phyloP scores from a whole-genome alignment of 371 early-diverging fungal species.

The Funneliformis caledonium region DNA sequence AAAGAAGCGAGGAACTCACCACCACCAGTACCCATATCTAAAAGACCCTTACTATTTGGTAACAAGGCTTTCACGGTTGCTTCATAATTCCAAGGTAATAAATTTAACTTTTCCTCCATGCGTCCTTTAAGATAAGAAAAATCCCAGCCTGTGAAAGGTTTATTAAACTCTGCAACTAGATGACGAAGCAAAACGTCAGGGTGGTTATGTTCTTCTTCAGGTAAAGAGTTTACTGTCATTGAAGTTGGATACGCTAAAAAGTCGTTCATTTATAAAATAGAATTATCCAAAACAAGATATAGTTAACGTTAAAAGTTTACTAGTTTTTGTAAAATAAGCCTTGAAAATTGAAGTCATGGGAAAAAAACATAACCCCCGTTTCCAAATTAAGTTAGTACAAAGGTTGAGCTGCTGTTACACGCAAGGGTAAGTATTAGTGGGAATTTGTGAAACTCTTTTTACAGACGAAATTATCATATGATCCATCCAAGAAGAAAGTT shows the following conservation, averaged over 20 bases:
- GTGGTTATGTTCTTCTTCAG: background rate
- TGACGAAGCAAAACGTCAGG: background rate
- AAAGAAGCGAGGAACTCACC: constrained; percentile 44
- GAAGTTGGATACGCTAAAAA: background rate
- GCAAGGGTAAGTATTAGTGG: no score
- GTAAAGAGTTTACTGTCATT: background rate
- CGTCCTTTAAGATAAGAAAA: constrained; percentile 45
- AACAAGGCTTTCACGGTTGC: constrained; percentile 41
- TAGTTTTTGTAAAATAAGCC: no score
- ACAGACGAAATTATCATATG: no score
- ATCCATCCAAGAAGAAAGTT: no score
- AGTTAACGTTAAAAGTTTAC: no score
- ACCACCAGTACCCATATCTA: constrained; percentile 44
- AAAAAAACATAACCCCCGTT: no score
- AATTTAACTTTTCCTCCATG: constrained; percentile 39
- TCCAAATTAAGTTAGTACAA: no score
- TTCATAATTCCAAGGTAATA: constrained; percentile 42
- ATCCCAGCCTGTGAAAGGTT: constrained; percentile 42
- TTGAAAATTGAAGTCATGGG: no score
- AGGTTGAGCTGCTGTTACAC: no score
- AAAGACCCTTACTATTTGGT: constrained; percentile 39
- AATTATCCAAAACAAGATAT: no score
- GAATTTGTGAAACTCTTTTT: no score
- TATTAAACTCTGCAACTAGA: constrained; percentile 29
- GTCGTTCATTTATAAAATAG: constrained; percentile 2